Conservation (phyloP, 305 asterid species). For the Fraxinus platypoda region DNA sequence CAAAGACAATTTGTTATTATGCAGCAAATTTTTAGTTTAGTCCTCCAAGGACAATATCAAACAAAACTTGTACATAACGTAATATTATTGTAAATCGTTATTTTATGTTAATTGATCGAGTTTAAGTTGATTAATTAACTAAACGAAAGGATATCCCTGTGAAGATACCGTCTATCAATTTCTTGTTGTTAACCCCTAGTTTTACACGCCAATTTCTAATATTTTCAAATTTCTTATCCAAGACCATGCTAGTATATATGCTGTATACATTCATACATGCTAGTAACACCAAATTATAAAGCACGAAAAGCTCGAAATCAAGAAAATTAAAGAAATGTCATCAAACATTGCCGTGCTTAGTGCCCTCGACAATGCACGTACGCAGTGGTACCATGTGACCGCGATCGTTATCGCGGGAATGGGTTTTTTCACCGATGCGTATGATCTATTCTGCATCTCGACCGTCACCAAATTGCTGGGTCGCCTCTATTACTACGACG, state of each 20-base stretch:
- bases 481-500: conserved; percentile 44
- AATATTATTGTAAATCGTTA: not conserved
- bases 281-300: not conserved
- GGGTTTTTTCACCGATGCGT: conserved; percentile 66
- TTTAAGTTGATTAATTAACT: conserved; percentile 4
- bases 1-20: not conserved
- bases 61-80: not conserved
- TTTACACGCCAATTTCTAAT: conserved; percentile 3
- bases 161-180: conserved; percentile 26
- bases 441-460: conserved; percentile 53
- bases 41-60: conserved; percentile 4
- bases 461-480: conserved; percentile 49
- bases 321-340: conserved; percentile 32
- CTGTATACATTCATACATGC: not conserved
- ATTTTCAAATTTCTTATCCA: conserved; percentile 4
- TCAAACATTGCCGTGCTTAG: conserved; percentile 50
- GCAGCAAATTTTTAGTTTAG: not conserved
- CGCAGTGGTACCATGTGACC: conserved; percentile 58
- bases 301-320: not conserved
- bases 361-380: conserved; percentile 58
- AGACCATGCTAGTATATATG: not conserved
- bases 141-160: conserved; percentile 20
- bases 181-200: conserved; percentile 25
- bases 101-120: not conserved
- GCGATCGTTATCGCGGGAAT: conserved; percentile 57